phyloP scores from a whole-genome alignment of 306 rosid genomes.

The Chamaecrista fasciculata region DNA sequence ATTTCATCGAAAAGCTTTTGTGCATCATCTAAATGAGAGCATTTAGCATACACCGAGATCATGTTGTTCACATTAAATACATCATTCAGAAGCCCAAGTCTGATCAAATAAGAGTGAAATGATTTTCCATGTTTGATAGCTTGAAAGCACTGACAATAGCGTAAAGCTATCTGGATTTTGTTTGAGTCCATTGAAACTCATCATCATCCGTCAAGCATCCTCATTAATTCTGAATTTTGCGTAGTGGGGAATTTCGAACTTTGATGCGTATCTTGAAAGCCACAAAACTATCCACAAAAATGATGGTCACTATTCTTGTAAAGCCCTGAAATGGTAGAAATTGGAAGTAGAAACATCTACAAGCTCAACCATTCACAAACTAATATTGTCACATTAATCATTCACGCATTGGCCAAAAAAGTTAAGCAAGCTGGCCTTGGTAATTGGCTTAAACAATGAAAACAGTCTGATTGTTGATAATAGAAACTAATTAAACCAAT shows the following conservation, averaged over 20 bases:
- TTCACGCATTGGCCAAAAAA: too few species aligned
- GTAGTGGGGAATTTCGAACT: not conserved
- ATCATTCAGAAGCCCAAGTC: conserved; percentile 47
- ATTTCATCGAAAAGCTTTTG: conserved; percentile 68
- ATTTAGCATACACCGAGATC: conserved; percentile 48
- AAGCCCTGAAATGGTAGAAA: conserved; percentile 45
- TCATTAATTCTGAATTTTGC: not conserved
- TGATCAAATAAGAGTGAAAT: conserved; percentile 58
- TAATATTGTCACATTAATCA: not conserved
- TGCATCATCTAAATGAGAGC: conserved; percentile 43
- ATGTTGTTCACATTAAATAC: conserved; percentile 57
- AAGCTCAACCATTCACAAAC: not conserved
- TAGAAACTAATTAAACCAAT: too few species aligned
- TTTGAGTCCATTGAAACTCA: conserved; percentile 40
- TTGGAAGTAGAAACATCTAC: conserved; percentile 16
- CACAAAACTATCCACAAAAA: not conserved
- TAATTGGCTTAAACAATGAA: not conserved
- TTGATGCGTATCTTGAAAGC: not conserved
- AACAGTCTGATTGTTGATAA: not conserved
- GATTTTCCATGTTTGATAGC: conserved; percentile 50
- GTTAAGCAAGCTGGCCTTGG: not conserved
- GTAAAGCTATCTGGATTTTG: conserved; percentile 50
- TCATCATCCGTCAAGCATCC: not conserved
- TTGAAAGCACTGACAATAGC: conserved; percentile 52
- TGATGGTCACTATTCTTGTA: not conserved